Conservation (phyloP, 208 protist species). For the Wallacemonas sp. region DNA sequence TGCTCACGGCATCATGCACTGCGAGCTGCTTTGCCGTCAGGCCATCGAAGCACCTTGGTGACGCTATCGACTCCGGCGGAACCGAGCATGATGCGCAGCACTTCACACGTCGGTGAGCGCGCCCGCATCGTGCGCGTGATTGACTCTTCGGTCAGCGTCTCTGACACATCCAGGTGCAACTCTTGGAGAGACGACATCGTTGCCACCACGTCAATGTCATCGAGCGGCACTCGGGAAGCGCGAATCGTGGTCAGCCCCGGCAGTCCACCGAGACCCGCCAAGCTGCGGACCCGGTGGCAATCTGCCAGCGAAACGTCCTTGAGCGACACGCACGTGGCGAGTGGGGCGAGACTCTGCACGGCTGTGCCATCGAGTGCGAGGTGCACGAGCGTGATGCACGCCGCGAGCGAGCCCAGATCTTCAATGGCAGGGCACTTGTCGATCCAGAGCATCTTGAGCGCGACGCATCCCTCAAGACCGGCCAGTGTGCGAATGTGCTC, state of each 20-base stretch:
- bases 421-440: background rate
- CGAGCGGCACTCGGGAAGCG: background rate
- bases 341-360: background rate
- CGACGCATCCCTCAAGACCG: background rate
- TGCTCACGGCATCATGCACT: background rate
- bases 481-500: background rate
- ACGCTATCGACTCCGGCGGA: background rate
- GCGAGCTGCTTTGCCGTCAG: background rate
- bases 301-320: background rate
- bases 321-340: background rate
- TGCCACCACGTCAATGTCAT: background rate
- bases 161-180: background rate
- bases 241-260: slow-evolving; percentile 1
- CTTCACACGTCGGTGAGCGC: background rate
- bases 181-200: background rate
- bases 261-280: background rate
- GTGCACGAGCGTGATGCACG: background rate
- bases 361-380: background rate
- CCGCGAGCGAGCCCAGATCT: background rate
- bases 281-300: background rate
- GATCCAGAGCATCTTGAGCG: background rate
- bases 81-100: background rate
- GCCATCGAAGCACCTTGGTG: background rate
- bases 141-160: background rate
- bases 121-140: background rate